Evolutionary conservation across 352 stramenopile species (phyloP), one percentile per base, ranked within the genome.

Genomic region (Phytophthora ohioensis): DNA sequence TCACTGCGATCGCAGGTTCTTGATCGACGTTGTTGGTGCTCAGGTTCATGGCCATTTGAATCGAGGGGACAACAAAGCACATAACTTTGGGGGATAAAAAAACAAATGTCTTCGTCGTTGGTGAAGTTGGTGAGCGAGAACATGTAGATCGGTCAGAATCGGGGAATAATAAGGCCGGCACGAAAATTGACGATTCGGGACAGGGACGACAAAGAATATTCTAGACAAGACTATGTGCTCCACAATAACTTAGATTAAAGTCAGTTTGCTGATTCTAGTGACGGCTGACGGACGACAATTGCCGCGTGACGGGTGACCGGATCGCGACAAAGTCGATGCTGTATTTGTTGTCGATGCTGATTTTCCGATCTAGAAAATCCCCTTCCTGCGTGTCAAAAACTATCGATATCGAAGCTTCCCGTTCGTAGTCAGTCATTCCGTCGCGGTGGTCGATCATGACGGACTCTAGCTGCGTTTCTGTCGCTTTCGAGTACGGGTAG

Each of bases 401-500:
- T n/a, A 71, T 59, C 7, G 63, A 76, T 11, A 76, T 11, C 12
- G 68, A 68, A 10, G 56, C 57, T 15, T 76, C 21, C 12, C n/a
- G 34, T 6, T 75, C 67, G 32, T 59, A 67, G 8, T 67, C 49
- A 6, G 17, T 67, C 1, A 62, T 46, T 3, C 8, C 30, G 3
- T 41, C 61, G 3, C n/a, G 4, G 36, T 71, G 53, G 56, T 65
- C 51, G 42, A 63, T 57, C 34, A 64, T 43, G 15, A 67, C 47
- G 5, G 53, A 32, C 12, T 69, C 36, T 5, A 65, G 34, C 48
- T 62, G 61, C 62, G 52, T 64, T 32, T 69, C 51, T 3, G 45
- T 57, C 5, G 13, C 12, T 39, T 68, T 70, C 7, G 54, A 63
- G 27, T 58, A 66, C 34, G 55, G 73, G 57, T 79, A 81, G 31